Conservation (phyloP, 306 rosid species). For the Vachellia collinsii region DNA sequence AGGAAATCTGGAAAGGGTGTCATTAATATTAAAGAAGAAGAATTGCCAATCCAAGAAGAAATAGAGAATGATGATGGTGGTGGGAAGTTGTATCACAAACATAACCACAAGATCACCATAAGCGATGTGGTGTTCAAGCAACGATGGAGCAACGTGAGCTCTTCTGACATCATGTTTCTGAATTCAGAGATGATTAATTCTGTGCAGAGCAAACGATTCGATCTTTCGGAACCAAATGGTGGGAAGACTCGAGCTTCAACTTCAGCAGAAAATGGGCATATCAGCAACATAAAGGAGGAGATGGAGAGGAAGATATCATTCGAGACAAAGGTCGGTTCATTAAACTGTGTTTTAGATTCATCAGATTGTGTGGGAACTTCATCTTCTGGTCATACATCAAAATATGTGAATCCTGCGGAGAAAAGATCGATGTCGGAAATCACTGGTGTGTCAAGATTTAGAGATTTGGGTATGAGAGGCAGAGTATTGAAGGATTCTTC, state of each 20-base stretch:
- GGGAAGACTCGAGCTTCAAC: conserved; percentile 3
- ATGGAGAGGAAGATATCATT: conserved; percentile 67
- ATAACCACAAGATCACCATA: conserved; percentile 71
- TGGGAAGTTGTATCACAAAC: conserved; percentile 54
- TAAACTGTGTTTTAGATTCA: conserved; percentile 37
- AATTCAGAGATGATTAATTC: conserved; percentile 70
- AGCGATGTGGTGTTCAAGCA: conserved; percentile 79
- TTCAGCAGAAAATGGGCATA: conserved; percentile 43
- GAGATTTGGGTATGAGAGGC: conserved; percentile 45
- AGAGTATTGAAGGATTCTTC: conserved; percentile 44
- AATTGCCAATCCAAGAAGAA: conserved; percentile 47
- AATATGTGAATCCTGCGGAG: conserved; percentile 45
- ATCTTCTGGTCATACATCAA: conserved; percentile 36
- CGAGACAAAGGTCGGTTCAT: conserved; percentile 55
- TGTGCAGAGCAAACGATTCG: conserved; percentile 66
- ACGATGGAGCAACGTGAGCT: conserved; percentile 85
- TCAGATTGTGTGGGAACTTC: conserved; percentile 21
- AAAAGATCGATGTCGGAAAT: conserved; percentile 88
- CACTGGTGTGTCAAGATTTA: conserved; percentile 67
- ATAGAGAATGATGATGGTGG: conserved; percentile 7
- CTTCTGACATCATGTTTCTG: conserved; percentile 84
- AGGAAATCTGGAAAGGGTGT: conserved; percentile 51
- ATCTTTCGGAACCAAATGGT: conserved; percentile 33
- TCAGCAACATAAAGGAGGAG: conserved; percentile 61
- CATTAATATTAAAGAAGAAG: conserved; percentile 43